Evolutionary conservation across 495 filamentous ascomycete genomes (phyloP), one percentile per base, ranked within the genome.

Genomic region (Evernia prunastri): DNA sequence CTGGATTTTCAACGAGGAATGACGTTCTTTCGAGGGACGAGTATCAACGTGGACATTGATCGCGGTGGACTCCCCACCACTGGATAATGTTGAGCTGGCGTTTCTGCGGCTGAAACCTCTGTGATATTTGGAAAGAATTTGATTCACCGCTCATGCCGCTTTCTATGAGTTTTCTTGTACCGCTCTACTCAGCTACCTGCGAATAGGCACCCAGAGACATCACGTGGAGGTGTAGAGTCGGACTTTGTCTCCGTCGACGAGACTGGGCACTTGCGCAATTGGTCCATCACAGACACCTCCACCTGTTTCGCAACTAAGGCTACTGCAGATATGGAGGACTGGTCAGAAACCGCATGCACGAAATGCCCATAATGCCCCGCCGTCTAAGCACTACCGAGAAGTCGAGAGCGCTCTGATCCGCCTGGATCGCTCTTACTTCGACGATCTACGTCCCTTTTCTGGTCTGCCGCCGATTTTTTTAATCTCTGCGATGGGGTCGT

Each of bases 121-220:
- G n/a, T n/a, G n/a, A n/a, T n/a, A n/a, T n/a, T n/a, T n/a, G n/a
- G n/a, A n/a, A n/a, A n/a, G n/a, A n/a, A n/a, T n/a, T n/a, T n/a
- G n/a, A n/a, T n/a, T n/a, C n/a, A n/a, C n/a, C n/a, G n/a, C n/a
- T n/a, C n/a, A n/a, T n/a, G n/a, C n/a, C n/a, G n/a, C n/a, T n/a
- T n/a, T n/a, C n/a, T n/a, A n/a, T n/a, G n/a, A n/a, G n/a, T n/a
- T n/a, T n/a, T n/a, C n/a, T 17, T 79, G 23, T 57, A 57, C 54
- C 54, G 54, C 54, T 57, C 54, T 57, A 57, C 54, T 57, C 54
- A 57, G 17, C 67, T 57, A 57, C 54, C 54, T 57, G 54, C 54
- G 54, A 57, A 57, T 27, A 57, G 54, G 54, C 23, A 58, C 54
- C 54, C 29, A 58, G 27, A 58, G 54, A 58, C 54, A 58, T 27